These are phyloP conservation scores for Meredithiella fracta DNA, from an alignment of 2,329 filamentous ascomycete genomes.

Conservation along the genomic window DNA sequence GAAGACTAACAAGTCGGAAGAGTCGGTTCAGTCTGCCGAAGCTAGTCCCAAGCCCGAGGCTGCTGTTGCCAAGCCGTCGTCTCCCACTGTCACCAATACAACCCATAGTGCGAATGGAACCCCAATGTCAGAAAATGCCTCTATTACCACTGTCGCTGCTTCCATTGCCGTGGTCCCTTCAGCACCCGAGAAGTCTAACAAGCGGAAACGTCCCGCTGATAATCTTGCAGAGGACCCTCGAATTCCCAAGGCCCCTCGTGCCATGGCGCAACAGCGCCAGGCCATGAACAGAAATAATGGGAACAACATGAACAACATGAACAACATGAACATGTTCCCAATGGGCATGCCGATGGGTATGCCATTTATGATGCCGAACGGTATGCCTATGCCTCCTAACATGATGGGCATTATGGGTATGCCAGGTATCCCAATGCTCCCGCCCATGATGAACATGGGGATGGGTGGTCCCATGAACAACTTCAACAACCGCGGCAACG, in stretches of 20 bases:
- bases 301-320: conserved; percentile 27
- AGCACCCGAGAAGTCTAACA: conserved; percentile 27
- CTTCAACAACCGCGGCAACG: conserved; percentile 18
- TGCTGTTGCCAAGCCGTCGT: conserved; percentile 16
- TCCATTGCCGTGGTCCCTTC: background rate
- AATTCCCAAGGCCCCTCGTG: conserved; percentile 48
- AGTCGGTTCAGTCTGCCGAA: conserved; percentile 8
- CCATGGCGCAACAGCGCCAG: conserved; percentile 35
- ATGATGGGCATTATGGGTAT: conserved; percentile 24
- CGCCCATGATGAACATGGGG: conserved; percentile 7
- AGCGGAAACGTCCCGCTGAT: conserved; percentile 65
- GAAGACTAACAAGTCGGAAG: conserved; percentile 15
- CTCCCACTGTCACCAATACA: conserved; percentile 1
- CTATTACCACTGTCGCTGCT: conserved; percentile 1
- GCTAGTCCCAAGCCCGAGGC: conserved; percentile 21
- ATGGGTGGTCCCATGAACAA: conserved; percentile 11
- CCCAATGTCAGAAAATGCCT: conserved; percentile 1
- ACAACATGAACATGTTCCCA: conserved; percentile 26
- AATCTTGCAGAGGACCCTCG: conserved; percentile 47
- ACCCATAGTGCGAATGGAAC: background rate
- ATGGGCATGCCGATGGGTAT: conserved; percentile 23
- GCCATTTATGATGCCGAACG: conserved; percentile 16
- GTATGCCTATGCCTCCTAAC: conserved; percentile 16
- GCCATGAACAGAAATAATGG: conserved; percentile 22
- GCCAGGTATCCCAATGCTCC: conserved; percentile 23